Conservation (phyloP, 2,329 filamentous ascomycete species). For the Pseudogymnoascus pannorum region DNA sequence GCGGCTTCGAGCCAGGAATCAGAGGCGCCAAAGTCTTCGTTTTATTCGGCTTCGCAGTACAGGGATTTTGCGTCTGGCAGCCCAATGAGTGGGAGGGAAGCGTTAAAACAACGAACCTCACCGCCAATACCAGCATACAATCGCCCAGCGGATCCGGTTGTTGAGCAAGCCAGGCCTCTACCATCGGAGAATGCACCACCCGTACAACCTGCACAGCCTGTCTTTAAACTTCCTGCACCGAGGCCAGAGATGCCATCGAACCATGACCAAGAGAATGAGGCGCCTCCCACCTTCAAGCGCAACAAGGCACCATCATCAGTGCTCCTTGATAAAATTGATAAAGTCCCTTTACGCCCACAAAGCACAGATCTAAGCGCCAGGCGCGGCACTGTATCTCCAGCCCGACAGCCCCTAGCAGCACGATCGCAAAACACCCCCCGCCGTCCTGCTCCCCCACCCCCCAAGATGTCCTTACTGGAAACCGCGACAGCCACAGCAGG, state of each 20-base stretch:
- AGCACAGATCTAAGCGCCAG: slow-evolving; percentile 36
- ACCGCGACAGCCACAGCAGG: slow-evolving; percentile 79
- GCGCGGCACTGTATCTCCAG: slow-evolving; percentile 40
- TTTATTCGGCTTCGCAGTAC: slow-evolving; percentile 19
- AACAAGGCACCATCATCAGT: slow-evolving; percentile 25
- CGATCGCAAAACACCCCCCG: slow-evolving; percentile 65
- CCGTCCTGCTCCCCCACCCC: slow-evolving; percentile 70
- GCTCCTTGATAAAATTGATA: slow-evolving; percentile 33
- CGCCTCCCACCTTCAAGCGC: slow-evolving; percentile 59
- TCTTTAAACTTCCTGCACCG: slow-evolving; percentile 50
- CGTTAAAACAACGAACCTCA: neutral
- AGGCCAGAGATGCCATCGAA: slow-evolving; percentile 52
- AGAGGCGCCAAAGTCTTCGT: slow-evolving; percentile 31
- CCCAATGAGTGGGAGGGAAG: slow-evolving; percentile 29
- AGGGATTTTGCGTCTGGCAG: slow-evolving; percentile 45
- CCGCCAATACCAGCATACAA: neutral
- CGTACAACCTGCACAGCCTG: slow-evolving; percentile 41
- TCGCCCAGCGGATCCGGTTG: neutral
- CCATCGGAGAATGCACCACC: slow-evolving; percentile 34
- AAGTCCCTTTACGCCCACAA: slow-evolving; percentile 43
- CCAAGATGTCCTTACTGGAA: slow-evolving; percentile 95
- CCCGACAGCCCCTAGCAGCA: slow-evolving; percentile 47
- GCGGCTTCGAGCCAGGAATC: slow-evolving; percentile 19
- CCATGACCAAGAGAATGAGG: slow-evolving; percentile 81
- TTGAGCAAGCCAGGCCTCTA: slow-evolving; percentile 34